phyloP scores from a whole-genome alignment of 2,329 filamentous ascomycete genomes.

The Uncinocarpus reesii region DNA sequence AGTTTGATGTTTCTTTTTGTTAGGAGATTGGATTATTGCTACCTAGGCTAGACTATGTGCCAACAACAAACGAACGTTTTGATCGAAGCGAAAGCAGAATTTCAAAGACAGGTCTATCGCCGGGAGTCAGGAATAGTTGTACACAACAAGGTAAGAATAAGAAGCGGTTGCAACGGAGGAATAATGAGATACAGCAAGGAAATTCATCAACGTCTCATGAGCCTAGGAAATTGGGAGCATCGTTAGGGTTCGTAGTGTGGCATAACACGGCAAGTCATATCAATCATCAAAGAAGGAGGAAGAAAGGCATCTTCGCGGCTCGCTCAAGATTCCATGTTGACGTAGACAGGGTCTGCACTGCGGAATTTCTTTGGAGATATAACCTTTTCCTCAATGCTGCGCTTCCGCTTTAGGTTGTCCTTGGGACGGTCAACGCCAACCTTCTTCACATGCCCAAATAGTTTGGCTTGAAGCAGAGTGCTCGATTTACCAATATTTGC shows the following conservation, averaged over 20 bases:
- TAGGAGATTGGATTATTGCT: neutral
- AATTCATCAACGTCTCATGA: conserved; percentile 3
- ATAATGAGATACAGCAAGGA: neutral
- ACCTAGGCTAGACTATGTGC: conserved; percentile 1
- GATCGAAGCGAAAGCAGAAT: neutral
- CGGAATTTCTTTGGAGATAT: conserved; percentile 42
- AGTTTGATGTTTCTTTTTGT: neutral
- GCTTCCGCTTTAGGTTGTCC: conserved; percentile 32
- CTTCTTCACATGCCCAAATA: conserved; percentile 55
- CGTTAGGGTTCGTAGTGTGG: conserved; percentile 1
- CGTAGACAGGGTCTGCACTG: conserved; percentile 41
- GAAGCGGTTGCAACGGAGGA: neutral
- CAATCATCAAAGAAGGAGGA: too few relatives aligned
- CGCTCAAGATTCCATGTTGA: conserved; percentile 43
- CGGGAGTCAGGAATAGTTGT: neutral
- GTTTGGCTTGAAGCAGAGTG: conserved; percentile 49
- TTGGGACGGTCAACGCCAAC: conserved; percentile 32
- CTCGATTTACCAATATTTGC: conserved; percentile 35
- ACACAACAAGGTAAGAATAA: neutral
- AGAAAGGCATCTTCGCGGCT: neutral
- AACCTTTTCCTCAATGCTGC: conserved; percentile 27
- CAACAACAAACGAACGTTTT: neutral
- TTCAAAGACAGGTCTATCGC: conserved; percentile 1
- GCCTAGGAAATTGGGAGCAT: neutral
- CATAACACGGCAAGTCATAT: too few relatives aligned